phyloP scores from a whole-genome alignment of 345 rosid species.

The Arabis alpina region DNA sequence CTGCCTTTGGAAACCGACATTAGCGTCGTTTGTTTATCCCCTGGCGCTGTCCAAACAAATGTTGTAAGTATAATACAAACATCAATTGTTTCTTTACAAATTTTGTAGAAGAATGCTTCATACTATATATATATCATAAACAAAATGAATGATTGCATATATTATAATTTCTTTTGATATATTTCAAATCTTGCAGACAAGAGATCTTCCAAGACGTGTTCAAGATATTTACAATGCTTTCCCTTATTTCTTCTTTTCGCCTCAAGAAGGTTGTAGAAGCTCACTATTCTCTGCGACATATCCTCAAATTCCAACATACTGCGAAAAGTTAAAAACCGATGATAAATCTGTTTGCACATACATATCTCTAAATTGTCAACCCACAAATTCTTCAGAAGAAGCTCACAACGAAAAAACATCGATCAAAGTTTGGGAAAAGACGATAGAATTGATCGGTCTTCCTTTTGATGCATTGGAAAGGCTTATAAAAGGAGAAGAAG shows the following conservation, averaged over 20 bases:
- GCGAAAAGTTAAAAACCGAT: conserved; percentile 64
- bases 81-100: too few species aligned
- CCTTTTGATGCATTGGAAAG: conserved; percentile 74
- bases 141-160: too few species aligned
- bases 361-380: too few species aligned
- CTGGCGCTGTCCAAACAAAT: conserved; percentile 81
- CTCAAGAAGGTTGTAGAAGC: conserved; percentile 92
- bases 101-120: too few species aligned
- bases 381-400: conserved; percentile 87
- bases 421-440: conserved; percentile 79
- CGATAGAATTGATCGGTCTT: conserved; percentile 77
- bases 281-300: conserved; percentile 86
- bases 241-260: conserved; percentile 81
- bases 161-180: too few species aligned
- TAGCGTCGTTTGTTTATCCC: conserved; percentile 57
- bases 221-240: conserved; percentile 74
- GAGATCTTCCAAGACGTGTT: conserved; percentile 76
- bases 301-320: conserved; percentile 74
- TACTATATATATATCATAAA: too few species aligned
- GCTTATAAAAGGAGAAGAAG: conserved; percentile 68
- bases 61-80: conserved; percentile 90
- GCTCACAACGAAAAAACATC: conserved; percentile 75
- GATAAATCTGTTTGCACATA: conserved; percentile 76
- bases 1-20: too few species aligned
- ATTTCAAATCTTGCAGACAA: too few species aligned